A percentile compares a stretch with the other conserved stretches of the same genome.
Evolutionary conservation across 2,329 filamentous ascomycete species (phyloP).

Genomic region (Venturia aucupariae): DNA sequence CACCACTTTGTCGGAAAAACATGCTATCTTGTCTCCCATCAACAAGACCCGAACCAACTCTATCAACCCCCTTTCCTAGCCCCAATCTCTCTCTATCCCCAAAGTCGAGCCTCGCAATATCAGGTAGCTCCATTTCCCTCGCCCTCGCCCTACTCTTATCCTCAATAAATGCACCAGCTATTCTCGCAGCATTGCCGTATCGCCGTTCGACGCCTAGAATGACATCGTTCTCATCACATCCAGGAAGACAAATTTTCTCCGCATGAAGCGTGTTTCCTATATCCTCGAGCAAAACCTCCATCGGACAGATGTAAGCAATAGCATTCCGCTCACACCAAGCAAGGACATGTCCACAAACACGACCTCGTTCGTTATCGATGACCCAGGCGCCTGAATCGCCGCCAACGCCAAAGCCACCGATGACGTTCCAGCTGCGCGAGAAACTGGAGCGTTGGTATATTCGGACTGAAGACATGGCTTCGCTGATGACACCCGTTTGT

Average conservation of each 20-base stretch:
- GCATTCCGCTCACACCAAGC: constrained; percentile 75
- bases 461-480: constrained; percentile 73
- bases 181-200: not conserved
- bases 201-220: not conserved
- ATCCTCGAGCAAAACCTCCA: constrained; percentile 82
- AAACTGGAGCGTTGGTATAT: constrained; percentile 77
- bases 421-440: constrained; percentile 59
- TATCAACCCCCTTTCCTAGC: not conserved
- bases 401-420: constrained; percentile 58
- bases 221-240: constrained; percentile 25
- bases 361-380: constrained; percentile 67
- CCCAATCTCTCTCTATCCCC: constrained; percentile 11
- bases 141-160: not conserved
- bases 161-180: not conserved
- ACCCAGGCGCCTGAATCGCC: constrained; percentile 94
- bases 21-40: constrained; percentile 1
- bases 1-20: not conserved
- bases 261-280: constrained; percentile 72
- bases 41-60: not conserved
- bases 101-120: constrained; percentile 9
- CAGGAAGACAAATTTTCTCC: constrained; percentile 60
- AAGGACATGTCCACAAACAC: constrained; percentile 80
- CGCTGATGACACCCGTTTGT: constrained; percentile 67
- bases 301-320: constrained; percentile 87
- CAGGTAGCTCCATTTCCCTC: constrained; percentile 4